Evolutionary conservation across 2,329 filamentous ascomycete species (phyloP), one percentile per base, ranked within the genome.

Genomic region (Fusarium sp.): DNA sequence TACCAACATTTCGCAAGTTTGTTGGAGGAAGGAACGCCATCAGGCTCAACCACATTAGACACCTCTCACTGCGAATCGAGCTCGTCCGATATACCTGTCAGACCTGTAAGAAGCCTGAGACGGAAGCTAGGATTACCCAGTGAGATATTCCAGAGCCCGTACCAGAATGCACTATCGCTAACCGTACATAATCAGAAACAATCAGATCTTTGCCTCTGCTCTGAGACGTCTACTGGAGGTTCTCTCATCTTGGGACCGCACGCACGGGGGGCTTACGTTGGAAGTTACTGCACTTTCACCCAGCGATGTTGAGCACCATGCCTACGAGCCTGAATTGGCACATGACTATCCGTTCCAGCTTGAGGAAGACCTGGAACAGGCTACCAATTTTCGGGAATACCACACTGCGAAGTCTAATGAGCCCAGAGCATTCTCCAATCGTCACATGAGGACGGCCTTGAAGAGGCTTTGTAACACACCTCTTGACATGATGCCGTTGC

Each of bases 251-350:
- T 65, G 64, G 64, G 14, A 51, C 6, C 13, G 11, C 13, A 27
- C 7, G 1, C 29, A 4, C 5, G 53, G 27, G 5, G 61, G 62
- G 2, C 29, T 69, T 8, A 44, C 36, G 2, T 16, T 68, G 14
- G 58, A 68, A 9, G 51, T 68, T 10, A 55, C 16, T 11, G 64
- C 67, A 4, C 44, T 42, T 4, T 69, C 67, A 11, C 59, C 64
- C 4, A 64, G 64, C 23, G 64, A 69, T 51, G 25, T n/a, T 11
- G 42, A 25, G 3, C 57, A 67, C n/a, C 29, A 18, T 18, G 36
- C 14, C 33, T 6, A 8, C 4, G 8, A 27, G 2, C 18, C 29
- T 16, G 44, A 58, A 18, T n/a, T 51, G 16, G 36, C 50, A 14
- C 33, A 61, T 9, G 34, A 58, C 16, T 64, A 62, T 27, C 56